Conservation (phyloP, 495 filamentous ascomycete genomes). For the Halenospora varia region DNA sequence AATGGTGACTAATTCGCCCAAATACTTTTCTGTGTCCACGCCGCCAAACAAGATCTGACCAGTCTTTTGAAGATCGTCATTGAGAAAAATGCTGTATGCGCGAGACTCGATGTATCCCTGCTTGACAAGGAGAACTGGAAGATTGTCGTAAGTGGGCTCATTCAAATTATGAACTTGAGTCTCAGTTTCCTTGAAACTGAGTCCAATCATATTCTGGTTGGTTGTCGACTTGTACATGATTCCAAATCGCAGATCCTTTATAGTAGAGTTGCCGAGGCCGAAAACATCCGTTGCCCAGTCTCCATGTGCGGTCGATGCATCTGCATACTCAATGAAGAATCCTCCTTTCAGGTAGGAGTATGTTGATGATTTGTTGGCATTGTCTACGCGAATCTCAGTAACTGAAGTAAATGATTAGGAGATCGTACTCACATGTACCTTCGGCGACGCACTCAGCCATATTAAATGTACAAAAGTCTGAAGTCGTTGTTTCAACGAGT, state of each 20-base stretch:
- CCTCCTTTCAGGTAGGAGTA: constrained; percentile 67
- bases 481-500: constrained; percentile 68
- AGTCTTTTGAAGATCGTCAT: constrained; percentile 64
- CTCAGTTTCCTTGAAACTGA: constrained; percentile 75
- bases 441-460: constrained; percentile 22
- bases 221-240: constrained; percentile 70
- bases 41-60: constrained; percentile 90
- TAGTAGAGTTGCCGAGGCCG: constrained; percentile 52
- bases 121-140: constrained; percentile 67
- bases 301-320: constrained; percentile 69
- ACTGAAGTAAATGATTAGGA: neutral
- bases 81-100: constrained; percentile 82
- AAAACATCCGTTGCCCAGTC: constrained; percentile 80
- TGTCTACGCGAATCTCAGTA: constrained; percentile 57
- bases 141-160: constrained; percentile 63
- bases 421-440: constrained; percentile 20
- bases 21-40: constrained; percentile 75
- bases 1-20: constrained; percentile 35
- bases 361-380: constrained; percentile 67
- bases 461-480: constrained; percentile 47
- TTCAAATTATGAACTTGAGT: constrained; percentile 53
- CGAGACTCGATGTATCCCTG: constrained; percentile 66
- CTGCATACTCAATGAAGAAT: constrained; percentile 86
- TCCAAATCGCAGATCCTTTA: constrained; percentile 74
- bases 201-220: constrained; percentile 73